Base-by-base conservation (phyloP, 768 basidiomycete species). In the Macrocybe gigantea region DNA sequence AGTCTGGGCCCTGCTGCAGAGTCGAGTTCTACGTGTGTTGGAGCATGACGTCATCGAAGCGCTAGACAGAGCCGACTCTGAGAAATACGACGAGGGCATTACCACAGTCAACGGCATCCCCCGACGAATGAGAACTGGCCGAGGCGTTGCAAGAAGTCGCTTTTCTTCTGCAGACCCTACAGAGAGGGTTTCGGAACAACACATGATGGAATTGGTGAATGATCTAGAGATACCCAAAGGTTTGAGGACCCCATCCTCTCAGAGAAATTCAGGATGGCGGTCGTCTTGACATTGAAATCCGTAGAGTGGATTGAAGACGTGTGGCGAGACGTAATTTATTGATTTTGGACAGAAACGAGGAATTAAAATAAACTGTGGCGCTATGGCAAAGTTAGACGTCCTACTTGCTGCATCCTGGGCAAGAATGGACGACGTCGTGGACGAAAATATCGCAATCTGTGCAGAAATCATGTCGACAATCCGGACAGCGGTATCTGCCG, bases 391-490 rank as follows among this genome's bases (percentile, higher is more conserved):
- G 11, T 6, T 42, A 15, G 30, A 33, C 52, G 1, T 22, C 22
- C 22, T 66, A 74, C 55, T 71, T 74, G 2, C 84, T 85, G 53
- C 88, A 91, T 7, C 87, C 88, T 0, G 95, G 93, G 70, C 95
- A 99, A 50, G 89, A 92, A 60, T 97, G 95, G 13, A 97, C 73
- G 14, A 93, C 92, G 52, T 95, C 91, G 57, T 98, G 96, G 5
- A 97, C 83, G 60, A 97, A 96, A 13, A 95, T 79, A 67, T 99
- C 96, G 61, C 96, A 99, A 42, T 98, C 94, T 22, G 83, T 78
- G 62, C 96, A 98, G 60, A 97, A 99, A 61, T 96, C 86, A 43
- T 87, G 70, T 2, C 64, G 57, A 68, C 96, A 98, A 15, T 88
- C 86, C 2, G 85, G 83, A 65, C 96, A 97, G 45, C 83, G 77